Conservation (phyloP, 192 early-diverging fungal species). For the Jimgerdemannia lactiflua region DNA sequence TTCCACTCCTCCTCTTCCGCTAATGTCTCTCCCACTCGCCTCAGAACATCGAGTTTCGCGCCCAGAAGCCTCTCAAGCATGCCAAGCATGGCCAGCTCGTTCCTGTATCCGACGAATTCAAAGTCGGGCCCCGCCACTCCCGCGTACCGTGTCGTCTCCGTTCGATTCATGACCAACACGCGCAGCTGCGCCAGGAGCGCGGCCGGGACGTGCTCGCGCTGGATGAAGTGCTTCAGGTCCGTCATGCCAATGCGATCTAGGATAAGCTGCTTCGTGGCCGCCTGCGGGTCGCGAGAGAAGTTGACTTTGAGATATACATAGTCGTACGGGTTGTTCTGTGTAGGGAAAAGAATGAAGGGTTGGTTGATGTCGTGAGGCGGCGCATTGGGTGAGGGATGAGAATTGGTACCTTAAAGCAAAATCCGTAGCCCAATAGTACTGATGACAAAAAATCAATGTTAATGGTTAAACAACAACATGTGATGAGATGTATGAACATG, state of each 20-base stretch:
- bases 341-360: background rate
- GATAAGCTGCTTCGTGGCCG: constrained; percentile 37
- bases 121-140: constrained; percentile 13
- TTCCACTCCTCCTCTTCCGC: constrained; percentile 10
- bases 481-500: too few species aligned
- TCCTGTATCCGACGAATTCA: constrained; percentile 44
- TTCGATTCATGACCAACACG: constrained; percentile 63
- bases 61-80: constrained; percentile 42
- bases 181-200: constrained; percentile 53
- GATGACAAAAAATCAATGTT: background rate
- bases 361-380: too few species aligned
- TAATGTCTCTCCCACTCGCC: background rate
- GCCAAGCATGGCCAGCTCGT: constrained; percentile 55
- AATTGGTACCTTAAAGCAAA: constrained; percentile 46
- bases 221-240: constrained; percentile 45
- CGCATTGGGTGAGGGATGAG: too few species aligned
- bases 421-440: constrained; percentile 68
- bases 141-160: constrained; percentile 28
- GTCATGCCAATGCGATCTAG: constrained; percentile 35
- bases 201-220: constrained; percentile 35
- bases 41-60: constrained; percentile 31
- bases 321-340: constrained; percentile 48
- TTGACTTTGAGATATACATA: constrained; percentile 58
- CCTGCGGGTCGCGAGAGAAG: constrained; percentile 52
- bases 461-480: background rate